Conservation (phyloP, 169 alveolate species). For the Cyclospora cayetanensis region DNA sequence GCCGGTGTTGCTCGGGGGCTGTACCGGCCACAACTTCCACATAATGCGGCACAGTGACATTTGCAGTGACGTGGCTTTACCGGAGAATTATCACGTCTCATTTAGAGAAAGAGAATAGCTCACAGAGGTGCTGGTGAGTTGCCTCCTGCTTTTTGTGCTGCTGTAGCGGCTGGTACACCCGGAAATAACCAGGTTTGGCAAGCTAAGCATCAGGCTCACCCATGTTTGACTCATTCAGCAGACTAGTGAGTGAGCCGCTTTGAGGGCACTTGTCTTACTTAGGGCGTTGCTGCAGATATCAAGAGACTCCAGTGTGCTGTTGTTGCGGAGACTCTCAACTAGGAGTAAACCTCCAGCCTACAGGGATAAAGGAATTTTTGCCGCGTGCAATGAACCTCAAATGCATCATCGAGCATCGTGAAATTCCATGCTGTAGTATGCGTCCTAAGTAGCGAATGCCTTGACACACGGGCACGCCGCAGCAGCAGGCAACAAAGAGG, state of each 20-base stretch:
- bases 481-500: no score
- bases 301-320: neutral
- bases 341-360: conserved; percentile 4
- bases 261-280: neutral
- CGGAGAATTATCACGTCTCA: neutral
- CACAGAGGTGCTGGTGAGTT: neutral
- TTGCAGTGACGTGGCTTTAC: neutral
- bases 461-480: no score
- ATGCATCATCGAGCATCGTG: no score
- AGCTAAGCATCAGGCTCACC: no score
- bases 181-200: neutral
- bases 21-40: neutral
- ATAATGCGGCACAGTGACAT: neutral
- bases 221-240: no score
- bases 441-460: no score
- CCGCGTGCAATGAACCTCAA: no score
- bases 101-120: neutral
- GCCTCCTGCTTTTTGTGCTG: neutral
- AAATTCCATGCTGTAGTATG: no score
- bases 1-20: conserved; percentile 12
- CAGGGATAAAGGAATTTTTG: neutral
- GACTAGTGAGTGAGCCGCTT: no score
- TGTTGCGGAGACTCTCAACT: conserved; percentile 12
- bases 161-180: neutral
- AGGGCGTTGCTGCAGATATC: conserved; percentile 16